A percentile compares a stretch with the other conserved stretches of the same genome.
These are phyloP conservation scores for Physaria fendleri DNA, from an alignment of 345 rosid genomes.

Conservation along the genomic window DNA sequence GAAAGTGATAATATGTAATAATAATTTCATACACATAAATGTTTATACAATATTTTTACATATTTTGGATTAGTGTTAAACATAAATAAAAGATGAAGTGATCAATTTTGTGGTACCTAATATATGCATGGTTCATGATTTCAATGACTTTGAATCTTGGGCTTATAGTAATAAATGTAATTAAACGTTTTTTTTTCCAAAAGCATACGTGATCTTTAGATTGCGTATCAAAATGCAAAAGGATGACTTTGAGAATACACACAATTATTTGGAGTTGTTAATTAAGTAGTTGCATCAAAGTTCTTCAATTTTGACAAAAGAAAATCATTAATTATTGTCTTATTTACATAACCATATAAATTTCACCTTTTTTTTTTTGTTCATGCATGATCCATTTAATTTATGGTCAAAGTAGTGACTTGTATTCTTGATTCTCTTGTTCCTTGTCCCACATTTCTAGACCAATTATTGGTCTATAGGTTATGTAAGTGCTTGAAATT, in stretches of 20 bases:
- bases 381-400: background rate
- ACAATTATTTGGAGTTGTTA: conserved; percentile 10
- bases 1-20: too few relatives aligned
- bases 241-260: background rate
- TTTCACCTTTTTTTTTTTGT: background rate
- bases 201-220: conserved; percentile 1
- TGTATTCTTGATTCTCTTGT: background rate
- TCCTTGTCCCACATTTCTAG: background rate
- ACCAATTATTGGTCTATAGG: background rate
- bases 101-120: background rate
- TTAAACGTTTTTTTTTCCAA: background rate
- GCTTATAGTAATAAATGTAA: background rate
- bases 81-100: background rate
- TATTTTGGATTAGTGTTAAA: too few relatives aligned
- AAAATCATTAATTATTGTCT: background rate
- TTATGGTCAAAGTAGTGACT: background rate
- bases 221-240: conserved; percentile 9
- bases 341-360: background rate
- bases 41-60: too few relatives aligned
- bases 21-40: too few relatives aligned
- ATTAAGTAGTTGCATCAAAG: background rate
- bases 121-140: conserved; percentile 3
- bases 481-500: background rate
- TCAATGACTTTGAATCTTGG: background rate
- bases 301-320: background rate